Evolutionary conservation across 257 asterid genomes (phyloP), one percentile per base, ranked within the genome.

Genomic region (Buddleja alternifolia): DNA sequence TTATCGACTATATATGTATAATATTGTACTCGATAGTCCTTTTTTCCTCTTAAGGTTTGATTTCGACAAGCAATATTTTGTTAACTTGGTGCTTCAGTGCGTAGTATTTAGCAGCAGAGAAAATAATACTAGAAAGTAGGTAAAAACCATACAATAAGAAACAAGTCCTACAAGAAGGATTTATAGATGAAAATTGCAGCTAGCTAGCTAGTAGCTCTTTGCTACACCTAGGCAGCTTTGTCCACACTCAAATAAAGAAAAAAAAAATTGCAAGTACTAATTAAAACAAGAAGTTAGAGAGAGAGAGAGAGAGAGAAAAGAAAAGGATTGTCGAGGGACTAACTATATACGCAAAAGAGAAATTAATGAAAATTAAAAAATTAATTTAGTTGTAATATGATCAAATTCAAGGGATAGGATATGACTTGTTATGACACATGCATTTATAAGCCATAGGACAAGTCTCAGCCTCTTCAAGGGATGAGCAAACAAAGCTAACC

Each of bases 391-490:
- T 14, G 11, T 52, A 9, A n/a, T n/a, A n/a, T n/a, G n/a, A n/a
- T n/a, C 32, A 50, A 63, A n/a, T n/a, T 79, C 50, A 93, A 66
- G 97, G 98, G 67, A 93, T 87, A 12, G 93, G 97, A 56, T 90
- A 86, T 10, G 98, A 90, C 72, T 86, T 93, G 86, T 86, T 90
- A 58, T 77, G 84, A 73, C 98, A 92, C 93, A 88, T 90, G 78
- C 98, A 92, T 54, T 85, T 92, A 77, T 90, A 88, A 51, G 97
- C 85, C 79, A 92, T 83, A 10, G 97, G 98, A 54, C 98, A 92
- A 63, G 96, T 82, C 78, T 92, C 98, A 8, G 98, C 97, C 77
- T 92, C 98, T 74, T 88, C 96, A 24, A 90, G 29, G 1, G 95
- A 79, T 19, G 97, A 88, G 55, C 97, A 90, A 29, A 90, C 95